Base-by-base conservation (phyloP, 768 basidiomycete species). In the Leucocoprinus sp. region DNA sequence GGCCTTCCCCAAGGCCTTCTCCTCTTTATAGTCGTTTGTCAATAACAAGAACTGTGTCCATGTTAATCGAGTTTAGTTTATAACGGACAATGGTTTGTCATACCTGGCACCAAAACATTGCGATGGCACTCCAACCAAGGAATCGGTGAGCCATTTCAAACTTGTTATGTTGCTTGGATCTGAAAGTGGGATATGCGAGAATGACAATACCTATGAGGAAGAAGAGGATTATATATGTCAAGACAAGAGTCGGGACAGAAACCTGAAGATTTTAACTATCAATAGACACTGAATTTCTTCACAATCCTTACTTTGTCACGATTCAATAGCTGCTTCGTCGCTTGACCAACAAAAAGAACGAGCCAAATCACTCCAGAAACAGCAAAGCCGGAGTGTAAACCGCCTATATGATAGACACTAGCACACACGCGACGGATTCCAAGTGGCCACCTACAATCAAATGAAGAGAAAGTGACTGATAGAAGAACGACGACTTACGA, bases 91-190 rank as follows among this genome's bases (percentile, higher is more conserved):
- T 17, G 9, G 8, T 37, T 37, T 21, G 29, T 56, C 63, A n/a
- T 29, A 72, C 72, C 61, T 74, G 76, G n/a, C 55, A 60, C 76
- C 76, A 78, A 4, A 79, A 74, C 33, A 78, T 57, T 9, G 66
- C 68, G 3, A 70, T 70, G 8, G 70, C 68, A 7, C 66, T 64
- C 78, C 77, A 79, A 22, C 77, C 78, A 19, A 73, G 57, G 59
- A 76, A 77, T 21, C 78, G 74, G 58, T 79, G 78, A 11, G 67
- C 65, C 36, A 62, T 58, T 57, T 80, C 78, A 54, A 79, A 80
- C 7, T 58, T 62, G 50, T 80, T 66, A 57, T 79, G 77, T 36
- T 62, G 62, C 26, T 68, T 66, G 37, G 58, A 57, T 34, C 78
- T 68, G 47, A 75, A 55, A 8, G 60, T 58, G 0, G 78, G 78